Evolutionary conservation across 495 filamentous ascomycete genomes (phyloP).

Genomic region (Neurospora sublineolata): DNA sequence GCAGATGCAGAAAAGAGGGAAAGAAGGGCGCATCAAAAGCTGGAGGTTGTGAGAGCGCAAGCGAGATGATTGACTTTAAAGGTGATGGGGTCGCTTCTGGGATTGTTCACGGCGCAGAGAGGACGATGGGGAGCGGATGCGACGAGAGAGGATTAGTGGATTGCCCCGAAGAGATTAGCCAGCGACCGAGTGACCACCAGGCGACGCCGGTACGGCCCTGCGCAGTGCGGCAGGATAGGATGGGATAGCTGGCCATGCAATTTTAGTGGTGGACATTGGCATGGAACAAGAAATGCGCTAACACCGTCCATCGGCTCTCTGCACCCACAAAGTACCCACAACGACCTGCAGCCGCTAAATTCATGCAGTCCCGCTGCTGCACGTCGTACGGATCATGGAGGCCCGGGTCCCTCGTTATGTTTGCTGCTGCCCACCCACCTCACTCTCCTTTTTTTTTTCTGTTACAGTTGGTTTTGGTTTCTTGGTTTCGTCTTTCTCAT

Average conservation of each 20-base stretch:
- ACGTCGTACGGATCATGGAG: constrained; percentile 1
- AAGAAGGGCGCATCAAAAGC: constrained; percentile 23
- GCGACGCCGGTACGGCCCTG: not conserved
- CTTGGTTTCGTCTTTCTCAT: not conserved
- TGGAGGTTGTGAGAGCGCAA: constrained; percentile 33
- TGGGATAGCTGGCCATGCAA: constrained; percentile 4
- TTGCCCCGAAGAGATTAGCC: constrained; percentile 29
- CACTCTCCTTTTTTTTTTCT: not conserved
- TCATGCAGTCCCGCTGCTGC: constrained; percentile 16
- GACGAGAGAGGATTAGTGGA: constrained; percentile 22
- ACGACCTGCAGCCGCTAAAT: constrained; percentile 7
- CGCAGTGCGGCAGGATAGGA: constrained; percentile 4
- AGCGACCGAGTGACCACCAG: constrained; percentile 9
- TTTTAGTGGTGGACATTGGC: constrained; percentile 1
- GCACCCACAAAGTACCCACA: constrained; percentile 6
- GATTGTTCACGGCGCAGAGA: constrained; percentile 23
- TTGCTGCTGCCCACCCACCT: constrained; percentile 2
- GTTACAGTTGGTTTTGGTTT: not conserved
- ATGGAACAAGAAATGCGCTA: constrained; percentile 6
- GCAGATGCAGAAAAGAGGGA: constrained; percentile 14
- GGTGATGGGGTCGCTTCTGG: constrained; percentile 30
- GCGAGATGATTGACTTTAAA: constrained; percentile 38
- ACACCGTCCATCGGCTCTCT: constrained; percentile 12
- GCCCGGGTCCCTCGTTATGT: not conserved
- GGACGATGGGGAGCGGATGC: constrained; percentile 15